Base-by-base conservation (phyloP, 2,329 filamentous ascomycete species). In the Eutypella sp. region DNA sequence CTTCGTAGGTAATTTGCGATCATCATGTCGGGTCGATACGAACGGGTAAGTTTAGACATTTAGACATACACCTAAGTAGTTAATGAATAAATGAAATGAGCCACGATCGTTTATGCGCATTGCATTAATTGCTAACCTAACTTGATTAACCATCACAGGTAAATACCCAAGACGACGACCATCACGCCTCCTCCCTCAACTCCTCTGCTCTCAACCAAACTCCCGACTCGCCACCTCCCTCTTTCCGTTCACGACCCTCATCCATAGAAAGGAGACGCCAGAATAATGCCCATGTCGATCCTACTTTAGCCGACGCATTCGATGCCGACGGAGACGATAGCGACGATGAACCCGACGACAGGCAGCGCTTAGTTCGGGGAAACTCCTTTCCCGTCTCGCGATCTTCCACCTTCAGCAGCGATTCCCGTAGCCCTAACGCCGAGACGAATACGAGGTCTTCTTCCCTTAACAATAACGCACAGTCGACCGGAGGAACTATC, bases 281-380 rank as follows among this genome's bases (percentile, higher is more conserved):
- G 59, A 50, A 65, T 59, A 42, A 55, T 8, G 85, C 89, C 49
- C 84, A 55, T 8, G 85, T 89, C 49, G 84, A 96, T 58, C 77
- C 86, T 50, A 85, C 88, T n/a, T 78, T 99, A 13, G 89, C 88
- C 57, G 92, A 97, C 63, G 90, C 93, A 1, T 99, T 99, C 66
- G 92, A 89, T 63, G 82, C 86, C 60, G 87, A 86, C 55, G 86
- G 84, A 51, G 88, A 85, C 50, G 85, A 58, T 29, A 76, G 84
- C 61, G 86, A 87, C 46, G 78, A 88, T 57, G 84, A 86, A 48
- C 75, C 79, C 47, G 89, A 95, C 64, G 89, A 96, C 66, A 80
- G 90, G 56, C 89, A 93, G 68, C 82, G 91, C 54, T 70, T 97
- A 58, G 91, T 96, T 73, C 83, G 87, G 56, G 82, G 82, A 57